These are phyloP conservation scores for Quercus berberidifolia DNA, from an alignment of 306 rosid genomes.

Conservation along the genomic window DNA sequence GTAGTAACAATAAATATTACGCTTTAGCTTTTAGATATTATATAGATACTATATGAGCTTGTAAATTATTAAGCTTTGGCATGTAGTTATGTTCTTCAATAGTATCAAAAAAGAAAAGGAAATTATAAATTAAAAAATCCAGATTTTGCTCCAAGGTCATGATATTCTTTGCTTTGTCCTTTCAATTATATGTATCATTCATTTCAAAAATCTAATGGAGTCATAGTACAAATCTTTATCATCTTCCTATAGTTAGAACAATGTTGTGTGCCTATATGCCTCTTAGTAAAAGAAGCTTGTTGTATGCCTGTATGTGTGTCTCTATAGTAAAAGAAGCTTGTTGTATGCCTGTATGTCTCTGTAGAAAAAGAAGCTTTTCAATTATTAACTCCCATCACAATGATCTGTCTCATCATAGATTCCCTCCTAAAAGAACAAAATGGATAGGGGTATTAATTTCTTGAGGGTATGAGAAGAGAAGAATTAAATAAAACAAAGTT, in stretches of 20 bases:
- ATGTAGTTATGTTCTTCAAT: not conserved
- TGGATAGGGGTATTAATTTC: not conserved
- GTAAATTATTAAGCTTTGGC: too few relatives aligned
- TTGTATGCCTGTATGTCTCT: not conserved
- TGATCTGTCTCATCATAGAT: constrained; percentile 92
- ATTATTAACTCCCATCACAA: constrained; percentile 10
- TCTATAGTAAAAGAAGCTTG: not conserved
- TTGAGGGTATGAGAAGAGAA: not conserved
- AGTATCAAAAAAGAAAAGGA: not conserved
- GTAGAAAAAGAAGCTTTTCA: not conserved
- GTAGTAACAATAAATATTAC: too few relatives aligned
- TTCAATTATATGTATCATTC: not conserved
- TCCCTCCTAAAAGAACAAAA: constrained; percentile 58
- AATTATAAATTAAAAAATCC: too few relatives aligned
- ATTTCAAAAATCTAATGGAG: not conserved
- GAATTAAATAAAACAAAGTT: not conserved
- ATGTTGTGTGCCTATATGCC: not conserved
- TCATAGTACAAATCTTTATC: not conserved
- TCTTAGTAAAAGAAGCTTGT: not conserved
- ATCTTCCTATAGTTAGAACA: not conserved
- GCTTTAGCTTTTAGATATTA: too few relatives aligned
- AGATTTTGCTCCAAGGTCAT: too few relatives aligned
- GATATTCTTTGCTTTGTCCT: not conserved
- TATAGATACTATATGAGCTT: too few relatives aligned
- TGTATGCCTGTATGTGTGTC: not conserved